A percentile compares a stretch with the other conserved stretches of the same genome.
These are phyloP conservation scores for Paramecium biaurelia DNA, from an alignment of 73 alveolate species.

Conservation along the genomic window DNA sequence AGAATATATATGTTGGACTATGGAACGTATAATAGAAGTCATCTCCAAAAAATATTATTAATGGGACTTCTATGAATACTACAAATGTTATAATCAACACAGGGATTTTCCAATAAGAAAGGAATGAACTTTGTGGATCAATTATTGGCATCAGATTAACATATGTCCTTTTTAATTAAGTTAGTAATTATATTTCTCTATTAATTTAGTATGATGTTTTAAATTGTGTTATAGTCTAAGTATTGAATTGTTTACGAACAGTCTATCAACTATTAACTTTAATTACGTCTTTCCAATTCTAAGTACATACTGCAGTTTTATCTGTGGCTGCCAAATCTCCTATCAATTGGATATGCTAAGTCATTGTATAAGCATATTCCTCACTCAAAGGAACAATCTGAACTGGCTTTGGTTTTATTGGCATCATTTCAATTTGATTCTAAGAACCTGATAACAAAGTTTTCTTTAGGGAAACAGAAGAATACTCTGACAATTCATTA, in stretches of 20 bases:
- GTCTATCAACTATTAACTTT: neutral
- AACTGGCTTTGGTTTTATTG: neutral
- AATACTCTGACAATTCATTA: neutral
- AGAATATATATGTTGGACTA: neutral
- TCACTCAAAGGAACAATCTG: neutral
- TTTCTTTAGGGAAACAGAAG: neutral
- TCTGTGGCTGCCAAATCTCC: conserved; percentile 39
- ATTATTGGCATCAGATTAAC: conserved; percentile 11
- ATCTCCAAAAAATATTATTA: conserved; percentile 38
- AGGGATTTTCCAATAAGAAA: conserved; percentile 42
- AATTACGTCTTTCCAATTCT: conserved; percentile 47
- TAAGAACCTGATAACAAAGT: neutral
- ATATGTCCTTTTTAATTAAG: neutral
- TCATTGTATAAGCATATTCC: conserved; percentile 2
- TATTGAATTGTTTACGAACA: neutral
- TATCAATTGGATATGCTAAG: conserved; percentile 27
- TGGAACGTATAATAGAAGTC: conserved; percentile 38
- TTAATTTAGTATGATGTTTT: conserved; percentile 17
- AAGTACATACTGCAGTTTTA: neutral
- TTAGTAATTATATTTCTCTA: neutral
- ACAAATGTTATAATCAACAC: neutral
- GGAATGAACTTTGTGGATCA: conserved; percentile 46
- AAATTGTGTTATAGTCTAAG: neutral
- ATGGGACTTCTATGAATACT: conserved; percentile 26
- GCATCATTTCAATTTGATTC: neutral